phyloP scores from a whole-genome alignment of 2,329 filamentous ascomycete genomes.

The Pseudogymnoascus sp. region DNA sequence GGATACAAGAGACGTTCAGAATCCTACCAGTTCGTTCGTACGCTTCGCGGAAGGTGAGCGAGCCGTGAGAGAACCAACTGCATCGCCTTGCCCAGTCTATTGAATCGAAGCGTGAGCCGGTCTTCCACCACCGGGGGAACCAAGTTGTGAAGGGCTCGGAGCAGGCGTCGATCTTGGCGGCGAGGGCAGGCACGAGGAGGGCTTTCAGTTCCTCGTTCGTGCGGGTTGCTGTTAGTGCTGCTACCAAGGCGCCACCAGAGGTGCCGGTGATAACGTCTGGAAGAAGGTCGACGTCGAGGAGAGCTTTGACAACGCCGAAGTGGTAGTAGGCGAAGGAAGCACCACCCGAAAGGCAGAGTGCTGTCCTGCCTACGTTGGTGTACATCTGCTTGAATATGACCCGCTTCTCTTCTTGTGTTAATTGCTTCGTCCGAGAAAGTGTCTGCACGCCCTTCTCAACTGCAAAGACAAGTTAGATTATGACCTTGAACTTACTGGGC shows the following conservation, averaged over 20 bases:
- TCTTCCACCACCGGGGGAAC: slow-evolving; percentile 80
- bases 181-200: slow-evolving; percentile 79
- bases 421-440: slow-evolving; percentile 57
- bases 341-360: slow-evolving; percentile 85
- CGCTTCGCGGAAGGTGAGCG: slow-evolving; percentile 89
- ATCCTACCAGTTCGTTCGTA: slow-evolving; percentile 91
- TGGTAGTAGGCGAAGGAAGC: slow-evolving; percentile 97
- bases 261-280: slow-evolving; percentile 96
- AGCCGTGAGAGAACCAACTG: slow-evolving; percentile 85
- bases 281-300: slow-evolving; percentile 76
- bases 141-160: slow-evolving; percentile 69
- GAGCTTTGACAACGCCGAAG: slow-evolving; percentile 82
- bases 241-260: slow-evolving; percentile 85
- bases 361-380: slow-evolving; percentile 86
- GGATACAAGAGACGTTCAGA: slow-evolving; percentile 91
- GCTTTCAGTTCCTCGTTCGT: slow-evolving; percentile 86
- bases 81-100: slow-evolving; percentile 81
- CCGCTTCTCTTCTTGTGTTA: slow-evolving; percentile 67
- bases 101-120: slow-evolving; percentile 88
- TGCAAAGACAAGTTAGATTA: slow-evolving; percentile 23
- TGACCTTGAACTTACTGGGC: neutral
- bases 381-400: slow-evolving; percentile 78
- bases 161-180: slow-evolving; percentile 76
- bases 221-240: slow-evolving; percentile 76
- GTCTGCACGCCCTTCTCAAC: slow-evolving; percentile 60